These are phyloP conservation scores for Pseudogymnoascus sp. DNA, from an alignment of 2,329 filamentous ascomycete species.

Conservation along the genomic window DNA sequence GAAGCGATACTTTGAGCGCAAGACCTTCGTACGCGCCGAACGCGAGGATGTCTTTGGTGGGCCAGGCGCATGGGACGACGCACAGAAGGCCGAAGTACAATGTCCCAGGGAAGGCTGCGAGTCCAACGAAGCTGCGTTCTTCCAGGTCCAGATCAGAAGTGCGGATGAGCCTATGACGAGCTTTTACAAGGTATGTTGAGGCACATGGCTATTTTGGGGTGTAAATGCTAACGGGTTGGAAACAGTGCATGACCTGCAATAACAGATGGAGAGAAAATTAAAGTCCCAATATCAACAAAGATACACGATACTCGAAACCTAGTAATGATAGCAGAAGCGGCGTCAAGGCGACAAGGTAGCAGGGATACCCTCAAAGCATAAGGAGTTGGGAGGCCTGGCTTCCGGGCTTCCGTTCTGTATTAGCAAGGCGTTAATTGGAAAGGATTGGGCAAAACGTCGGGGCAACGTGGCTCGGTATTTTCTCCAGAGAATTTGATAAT, in stretches of 20 bases:
- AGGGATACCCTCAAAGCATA: neutral
- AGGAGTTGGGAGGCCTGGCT: neutral
- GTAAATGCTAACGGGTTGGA: conserved; percentile 18
- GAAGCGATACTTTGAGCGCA: conserved; percentile 69
- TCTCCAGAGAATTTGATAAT: neutral
- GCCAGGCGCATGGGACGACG: conserved; percentile 81
- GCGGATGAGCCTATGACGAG: conserved; percentile 98
- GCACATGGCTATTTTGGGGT: conserved; percentile 11
- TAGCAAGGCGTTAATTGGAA: conserved; percentile 1
- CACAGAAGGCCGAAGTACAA: conserved; percentile 73
- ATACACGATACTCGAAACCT: neutral
- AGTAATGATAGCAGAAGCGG: neutral
- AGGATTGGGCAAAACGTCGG: too few species aligned
- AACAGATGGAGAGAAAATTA: conserved; percentile 60
- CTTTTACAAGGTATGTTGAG: conserved; percentile 67
- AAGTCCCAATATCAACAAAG: neutral
- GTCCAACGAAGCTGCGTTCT: conserved; percentile 81
- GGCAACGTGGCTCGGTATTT: neutral
- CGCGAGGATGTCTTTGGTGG: conserved; percentile 87
- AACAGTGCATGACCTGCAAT: conserved; percentile 57
- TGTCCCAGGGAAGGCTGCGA: conserved; percentile 75
- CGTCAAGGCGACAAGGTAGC: neutral
- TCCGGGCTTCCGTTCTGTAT: neutral
- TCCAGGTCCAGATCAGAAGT: conserved; percentile 94
- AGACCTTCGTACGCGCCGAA: conserved; percentile 72